phyloP scores from a whole-genome alignment of 805 yeast species.

The Yarrowia deformans region DNA sequence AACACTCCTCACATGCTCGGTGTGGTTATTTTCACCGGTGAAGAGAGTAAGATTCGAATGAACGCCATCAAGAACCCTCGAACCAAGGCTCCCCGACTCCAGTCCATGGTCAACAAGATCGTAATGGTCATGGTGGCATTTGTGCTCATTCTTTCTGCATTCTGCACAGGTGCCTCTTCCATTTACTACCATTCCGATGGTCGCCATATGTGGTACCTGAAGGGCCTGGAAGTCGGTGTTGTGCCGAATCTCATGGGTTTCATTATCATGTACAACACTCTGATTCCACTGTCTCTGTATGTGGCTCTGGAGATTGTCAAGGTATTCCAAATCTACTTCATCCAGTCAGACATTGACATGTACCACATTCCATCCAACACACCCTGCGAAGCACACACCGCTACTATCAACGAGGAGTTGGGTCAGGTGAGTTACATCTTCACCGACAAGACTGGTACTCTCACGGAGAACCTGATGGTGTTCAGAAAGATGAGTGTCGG shows the following conservation, averaged over 20 bases:
- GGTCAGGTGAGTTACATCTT: slow-evolving; percentile 96
- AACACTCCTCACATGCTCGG: slow-evolving; percentile 81
- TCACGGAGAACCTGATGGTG: slow-evolving; percentile 93
- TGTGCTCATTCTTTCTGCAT: slow-evolving; percentile 75
- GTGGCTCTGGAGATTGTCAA: slow-evolving; percentile 97
- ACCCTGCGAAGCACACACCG: slow-evolving; percentile 93
- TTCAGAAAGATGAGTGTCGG: slow-evolving; percentile 87
- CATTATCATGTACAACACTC: slow-evolving; percentile 95
- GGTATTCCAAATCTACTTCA: slow-evolving; percentile 77
- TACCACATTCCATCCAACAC: slow-evolving; percentile 83
- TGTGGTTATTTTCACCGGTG: slow-evolving; percentile 89
- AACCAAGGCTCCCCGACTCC: slow-evolving; percentile 91
- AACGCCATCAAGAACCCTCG: slow-evolving; percentile 90
- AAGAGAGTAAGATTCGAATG: slow-evolving; percentile 94
- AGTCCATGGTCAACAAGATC: slow-evolving; percentile 78
- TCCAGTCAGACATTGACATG: slow-evolving; percentile 95
- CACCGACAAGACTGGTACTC: slow-evolving; percentile 96
- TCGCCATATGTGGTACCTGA: slow-evolving; percentile 74
- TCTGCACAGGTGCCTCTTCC: slow-evolving; percentile 82
- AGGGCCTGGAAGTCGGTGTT: slow-evolving; percentile 75
- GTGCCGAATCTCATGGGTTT: slow-evolving; percentile 95
- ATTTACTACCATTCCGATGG: slow-evolving; percentile 55
- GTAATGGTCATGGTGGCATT: slow-evolving; percentile 87
- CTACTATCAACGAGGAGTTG: slow-evolving; percentile 92
- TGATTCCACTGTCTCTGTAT: slow-evolving; percentile 92